Evolutionary conservation across 2,329 filamentous ascomycete genomes (phyloP).

Genomic region (Seiridium cupressi): DNA sequence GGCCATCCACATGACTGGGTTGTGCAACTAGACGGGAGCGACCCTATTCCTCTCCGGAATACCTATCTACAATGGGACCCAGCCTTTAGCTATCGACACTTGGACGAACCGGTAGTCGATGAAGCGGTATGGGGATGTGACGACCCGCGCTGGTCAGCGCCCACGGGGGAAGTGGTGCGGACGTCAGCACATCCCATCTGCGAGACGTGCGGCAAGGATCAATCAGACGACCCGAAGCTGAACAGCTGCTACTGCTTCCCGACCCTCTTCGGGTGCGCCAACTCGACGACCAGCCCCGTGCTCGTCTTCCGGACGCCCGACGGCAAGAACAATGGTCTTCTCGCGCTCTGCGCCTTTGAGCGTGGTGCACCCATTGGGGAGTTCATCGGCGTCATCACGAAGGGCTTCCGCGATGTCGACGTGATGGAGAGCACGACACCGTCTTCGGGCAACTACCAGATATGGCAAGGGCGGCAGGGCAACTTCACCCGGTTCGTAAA

Average conservation of each 20-base stretch:
- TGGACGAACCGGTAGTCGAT: conserved; percentile 49
- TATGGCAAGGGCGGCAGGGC: conserved; percentile 54
- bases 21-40: conserved; percentile 37
- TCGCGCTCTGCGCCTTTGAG: conserved; percentile 46
- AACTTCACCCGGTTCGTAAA: conserved; percentile 61
- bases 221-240: conserved; percentile 45
- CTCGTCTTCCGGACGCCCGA: conserved; percentile 51
- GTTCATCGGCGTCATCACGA: conserved; percentile 54
- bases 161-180: conserved; percentile 20
- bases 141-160: conserved; percentile 44
- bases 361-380: conserved; percentile 52
- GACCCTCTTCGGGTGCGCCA: conserved; percentile 45
- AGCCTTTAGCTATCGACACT: conserved; percentile 44
- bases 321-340: conserved; percentile 53
- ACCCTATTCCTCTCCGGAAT: conserved; percentile 38
- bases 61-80: conserved; percentile 47
- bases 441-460: conserved; percentile 44
- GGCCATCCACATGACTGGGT: conserved; percentile 54
- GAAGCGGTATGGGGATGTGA: conserved; percentile 43
- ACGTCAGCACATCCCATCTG: conserved; percentile 31
- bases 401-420: conserved; percentile 48
- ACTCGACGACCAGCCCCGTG: conserved; percentile 37
- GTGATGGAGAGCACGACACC: conserved; percentile 49
- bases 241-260: conserved; percentile 55
- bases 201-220: conserved; percentile 41